phyloP scores from a whole-genome alignment of 352 stramenopile genomes.

The Thalassiosira sp. region DNA sequence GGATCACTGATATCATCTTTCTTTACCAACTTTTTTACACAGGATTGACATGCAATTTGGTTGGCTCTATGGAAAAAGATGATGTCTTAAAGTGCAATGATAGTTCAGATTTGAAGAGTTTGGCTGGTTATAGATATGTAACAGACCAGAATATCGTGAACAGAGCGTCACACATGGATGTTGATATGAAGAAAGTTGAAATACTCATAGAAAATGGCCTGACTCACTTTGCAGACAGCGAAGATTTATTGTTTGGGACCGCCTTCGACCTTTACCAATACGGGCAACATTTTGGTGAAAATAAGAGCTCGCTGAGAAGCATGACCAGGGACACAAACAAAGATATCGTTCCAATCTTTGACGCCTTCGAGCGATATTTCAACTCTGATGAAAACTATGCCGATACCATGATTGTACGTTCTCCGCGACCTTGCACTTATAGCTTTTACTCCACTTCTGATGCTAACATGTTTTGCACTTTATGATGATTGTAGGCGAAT shows the following conservation, averaged over 20 bases:
- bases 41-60: slow-evolving; percentile 68
- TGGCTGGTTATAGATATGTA: slow-evolving; percentile 43
- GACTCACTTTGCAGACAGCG: slow-evolving; percentile 43
- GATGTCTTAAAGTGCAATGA: slow-evolving; percentile 30
- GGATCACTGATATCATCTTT: not conserved
- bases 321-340: slow-evolving; percentile 68
- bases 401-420: slow-evolving; percentile 69
- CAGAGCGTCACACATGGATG: slow-evolving; percentile 66
- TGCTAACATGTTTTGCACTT: slow-evolving; percentile 19
- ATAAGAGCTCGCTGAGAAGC: slow-evolving; percentile 43
- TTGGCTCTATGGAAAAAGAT: slow-evolving; percentile 53
- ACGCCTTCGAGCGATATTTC: slow-evolving; percentile 75
- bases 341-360: slow-evolving; percentile 68
- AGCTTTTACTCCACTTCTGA: slow-evolving; percentile 4
- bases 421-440: slow-evolving; percentile 6
- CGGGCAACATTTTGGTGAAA: slow-evolving; percentile 50
- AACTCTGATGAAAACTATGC: slow-evolving; percentile 64
- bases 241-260: slow-evolving; percentile 52
- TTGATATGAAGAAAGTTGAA: slow-evolving; percentile 72
- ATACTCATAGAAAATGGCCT: slow-evolving; percentile 77
- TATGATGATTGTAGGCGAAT: slow-evolving; percentile 29
- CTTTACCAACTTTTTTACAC: not conserved
- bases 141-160: slow-evolving; percentile 25
- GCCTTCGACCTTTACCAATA: slow-evolving; percentile 74
- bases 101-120: slow-evolving; percentile 21